Percentiles rank a stretch among this genome's conserved stretches.
Conservation (phyloP, 306 rosid species). For the Ormosia emarginata region DNA sequence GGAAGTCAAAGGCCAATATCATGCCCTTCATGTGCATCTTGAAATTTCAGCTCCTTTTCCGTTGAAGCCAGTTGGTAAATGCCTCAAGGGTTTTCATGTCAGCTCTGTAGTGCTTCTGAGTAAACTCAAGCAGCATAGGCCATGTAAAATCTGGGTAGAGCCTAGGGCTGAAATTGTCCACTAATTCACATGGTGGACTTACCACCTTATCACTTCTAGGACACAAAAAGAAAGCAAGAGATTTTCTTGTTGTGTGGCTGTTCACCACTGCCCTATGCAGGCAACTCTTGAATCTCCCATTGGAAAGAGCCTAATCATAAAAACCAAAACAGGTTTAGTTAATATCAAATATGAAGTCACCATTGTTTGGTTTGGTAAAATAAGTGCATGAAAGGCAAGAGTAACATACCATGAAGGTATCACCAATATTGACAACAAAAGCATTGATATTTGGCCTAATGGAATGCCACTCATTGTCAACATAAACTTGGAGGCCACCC, state of each 20-base stretch:
- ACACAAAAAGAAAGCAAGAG: constrained; percentile 92
- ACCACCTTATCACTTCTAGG: constrained; percentile 84
- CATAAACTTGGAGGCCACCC: constrained; percentile 86
- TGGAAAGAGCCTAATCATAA: constrained; percentile 70
- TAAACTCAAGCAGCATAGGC: constrained; percentile 83
- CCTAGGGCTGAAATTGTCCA: constrained; percentile 58
- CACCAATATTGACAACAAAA: constrained; percentile 92
- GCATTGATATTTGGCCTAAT: constrained; percentile 70
- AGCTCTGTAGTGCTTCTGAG: constrained; percentile 90
- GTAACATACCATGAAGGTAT: constrained; percentile 83
- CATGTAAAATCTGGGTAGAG: constrained; percentile 94
- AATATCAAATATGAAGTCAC: not conserved
- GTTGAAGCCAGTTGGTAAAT: constrained; percentile 71
- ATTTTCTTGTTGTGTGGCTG: constrained; percentile 69
- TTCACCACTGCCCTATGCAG: constrained; percentile 99
- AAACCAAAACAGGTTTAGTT: not conserved
- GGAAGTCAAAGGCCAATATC: not conserved
- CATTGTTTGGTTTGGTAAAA: not conserved
- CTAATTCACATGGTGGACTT: constrained; percentile 74
- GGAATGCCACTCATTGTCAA: constrained; percentile 79
- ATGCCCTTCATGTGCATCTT: not conserved
- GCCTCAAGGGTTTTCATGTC: constrained; percentile 81
- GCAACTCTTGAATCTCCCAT: constrained; percentile 93
- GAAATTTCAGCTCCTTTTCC: constrained; percentile 30
- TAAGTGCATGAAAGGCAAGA: not conserved